Evolutionary conservation across 2,329 filamentous ascomycete genomes (phyloP), one percentile per base, ranked within the genome.

Genomic region (Pyrenophora seminiperda): DNA sequence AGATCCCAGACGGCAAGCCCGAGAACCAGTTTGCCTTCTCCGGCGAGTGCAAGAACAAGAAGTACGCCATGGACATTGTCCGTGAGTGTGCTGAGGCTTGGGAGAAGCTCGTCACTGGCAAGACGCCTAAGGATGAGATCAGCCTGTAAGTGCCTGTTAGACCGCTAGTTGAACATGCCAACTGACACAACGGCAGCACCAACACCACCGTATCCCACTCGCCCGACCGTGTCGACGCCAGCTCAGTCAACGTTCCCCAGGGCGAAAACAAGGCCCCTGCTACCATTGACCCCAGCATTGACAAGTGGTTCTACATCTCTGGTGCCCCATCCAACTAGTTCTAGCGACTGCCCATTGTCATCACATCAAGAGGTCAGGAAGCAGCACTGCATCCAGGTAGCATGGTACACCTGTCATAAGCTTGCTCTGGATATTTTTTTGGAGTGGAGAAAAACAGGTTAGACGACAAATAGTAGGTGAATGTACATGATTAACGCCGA

Each of bases 271-370:
- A 95, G 51, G 75, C 83, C 47, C 86, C 94, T 54, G 93, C 88
- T 62, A 92, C 93, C 72, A 96, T 99, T 68, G 94, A 99, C 74
- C 84, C 86, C 74, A 95, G 88, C 78, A 96, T 97, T 73, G 94
- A 99, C 86, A 99, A 99, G 87, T 99, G 94, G 94, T 99, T 99
- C 89, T 99, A 97, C 86, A 99, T 99, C 79, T 96, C 91, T 76
- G 94, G 94, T 77, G 94, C 94, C 73, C 55, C 47, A 10, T 53
- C 52, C 53, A 53, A 43, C 50, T 50, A 56, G 27, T 14, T 44
- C n/a, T 41, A 39, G 19, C 22, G 34, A 39, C 19, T 31, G 43
- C 20, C 11, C 37, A 13, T 36, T 15, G 19, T 47, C 19, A 46
- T 5, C n/a, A 24, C 31, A 30, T 13, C 27, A 41, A 4, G 14